A percentile compares a stretch with the other conserved stretches of the same genome.
Conservation (phyloP, 306 rosid species). For the Alnus rubra region DNA sequence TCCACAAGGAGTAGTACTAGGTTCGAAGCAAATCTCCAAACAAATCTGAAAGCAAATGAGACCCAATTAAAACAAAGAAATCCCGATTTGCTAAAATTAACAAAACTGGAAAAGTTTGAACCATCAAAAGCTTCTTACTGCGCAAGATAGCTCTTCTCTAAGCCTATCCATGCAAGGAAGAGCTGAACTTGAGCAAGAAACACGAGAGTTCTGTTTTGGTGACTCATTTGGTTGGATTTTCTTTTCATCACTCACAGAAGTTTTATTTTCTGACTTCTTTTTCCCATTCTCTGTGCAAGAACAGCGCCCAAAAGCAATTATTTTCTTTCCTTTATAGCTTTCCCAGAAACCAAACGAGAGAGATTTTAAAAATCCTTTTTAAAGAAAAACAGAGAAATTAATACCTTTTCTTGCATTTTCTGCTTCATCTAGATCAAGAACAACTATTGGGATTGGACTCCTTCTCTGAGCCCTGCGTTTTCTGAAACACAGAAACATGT, state of each 20-base stretch:
- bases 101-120: not conserved
- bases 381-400: not conserved
- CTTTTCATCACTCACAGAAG: slow-evolving; percentile 32
- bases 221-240: slow-evolving; percentile 37
- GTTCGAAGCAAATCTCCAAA: slow-evolving; percentile 93
- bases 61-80: not conserved
- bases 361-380: not conserved
- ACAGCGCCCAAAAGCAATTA: not conserved
- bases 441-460: slow-evolving; percentile 51
- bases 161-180: slow-evolving; percentile 86
- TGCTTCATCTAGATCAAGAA: slow-evolving; percentile 72
- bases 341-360: not conserved
- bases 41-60: slow-evolving; percentile 61
- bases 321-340: not conserved
- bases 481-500: slow-evolving; percentile 40
- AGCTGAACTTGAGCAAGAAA: slow-evolving; percentile 35
- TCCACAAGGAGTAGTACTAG: slow-evolving; percentile 95
- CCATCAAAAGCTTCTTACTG: slow-evolving; percentile 50
- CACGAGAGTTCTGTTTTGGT: slow-evolving; percentile 37
- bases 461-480: slow-evolving; percentile 63
- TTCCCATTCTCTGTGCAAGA: slow-evolving; percentile 43
- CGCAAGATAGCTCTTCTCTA: slow-evolving; percentile 93
- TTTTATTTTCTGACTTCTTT: slow-evolving; percentile 35
- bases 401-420: slow-evolving; percentile 59
- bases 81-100: not conserved